Base-by-base conservation (phyloP, 345 rosid species). In the Heritiera littoralis region DNA sequence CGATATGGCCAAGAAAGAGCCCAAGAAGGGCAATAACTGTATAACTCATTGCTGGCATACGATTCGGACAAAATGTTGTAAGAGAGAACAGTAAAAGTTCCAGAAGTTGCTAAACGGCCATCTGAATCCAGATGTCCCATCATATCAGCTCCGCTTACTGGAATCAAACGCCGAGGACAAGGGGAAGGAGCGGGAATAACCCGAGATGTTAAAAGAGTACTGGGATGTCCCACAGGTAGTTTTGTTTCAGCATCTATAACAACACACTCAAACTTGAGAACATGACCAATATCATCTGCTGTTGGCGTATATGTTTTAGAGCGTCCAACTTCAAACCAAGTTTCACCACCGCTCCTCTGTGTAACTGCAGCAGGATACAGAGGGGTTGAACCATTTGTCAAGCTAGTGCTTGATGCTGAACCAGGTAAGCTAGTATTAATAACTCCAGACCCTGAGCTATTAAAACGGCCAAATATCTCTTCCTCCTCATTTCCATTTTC, bases 1-100 rank as follows among this genome's bases (percentile, higher is more conserved):
- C 99, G 97, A 80, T 96, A 96, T 35, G 95, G 89, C 99, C 99
- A 96, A 12, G 99, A 87, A 79, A 96, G 97, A 80, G 99, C 98
- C 98, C 99, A 96, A n/a, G 98, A 84, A 72, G 99, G 99, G 79
- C 99, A 96, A 83, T 92, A 96, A 75, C 94, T 89, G 87, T 94
- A 94, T 61, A 89, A 40, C 75, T 94, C 98, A 55, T 88, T 94
- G 74, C 92, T 89, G 59, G 98, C 94, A 79, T 81, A 90, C 5
- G 84, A 80, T 78, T 96, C 99, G 69, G 98, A 87, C 84, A 96
- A 88, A 72, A 92, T 94, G 90, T 96, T 96, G 87, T 96, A 96
- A 35, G 99, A 96, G 66, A 94, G 92, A 40, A 96, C 92, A 77
- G 98, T 89, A 80, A 96, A 96, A 64, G 91, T 90, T 79, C 99